These are phyloP conservation scores for Calonectria montana DNA, from an alignment of 2,329 filamentous ascomycete species.

Conservation along the genomic window DNA sequence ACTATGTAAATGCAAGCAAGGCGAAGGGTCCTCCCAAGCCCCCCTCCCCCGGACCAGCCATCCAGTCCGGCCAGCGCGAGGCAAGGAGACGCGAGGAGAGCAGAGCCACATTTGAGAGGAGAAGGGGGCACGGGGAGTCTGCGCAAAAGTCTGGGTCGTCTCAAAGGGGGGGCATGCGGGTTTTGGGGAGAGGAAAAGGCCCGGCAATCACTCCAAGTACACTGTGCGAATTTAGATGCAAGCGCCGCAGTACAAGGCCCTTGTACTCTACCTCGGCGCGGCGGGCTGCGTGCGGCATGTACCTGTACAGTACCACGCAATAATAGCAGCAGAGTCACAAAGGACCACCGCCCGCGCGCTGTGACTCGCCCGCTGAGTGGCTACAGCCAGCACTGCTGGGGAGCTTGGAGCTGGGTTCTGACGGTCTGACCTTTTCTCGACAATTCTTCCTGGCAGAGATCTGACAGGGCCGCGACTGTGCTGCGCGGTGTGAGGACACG, in stretches of 20 bases:
- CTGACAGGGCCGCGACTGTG: conserved; percentile 19
- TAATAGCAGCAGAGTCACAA: conserved; percentile 40
- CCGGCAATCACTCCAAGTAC: conserved; percentile 43
- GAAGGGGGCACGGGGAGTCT: conserved; percentile 11
- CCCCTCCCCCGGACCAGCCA: not conserved
- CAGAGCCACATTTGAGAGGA: conserved; percentile 20
- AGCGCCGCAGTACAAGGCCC: conserved; percentile 44
- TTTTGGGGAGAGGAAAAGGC: conserved; percentile 25
- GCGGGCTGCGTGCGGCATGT: conserved; percentile 46
- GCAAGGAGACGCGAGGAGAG: conserved; percentile 5
- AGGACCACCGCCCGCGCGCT: conserved; percentile 33
- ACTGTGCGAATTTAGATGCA: conserved; percentile 46
- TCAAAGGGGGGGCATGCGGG: conserved; percentile 41
- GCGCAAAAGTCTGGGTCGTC: conserved; percentile 6
- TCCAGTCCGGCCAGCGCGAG: not conserved
- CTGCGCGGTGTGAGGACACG: not conserved
- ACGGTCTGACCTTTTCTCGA: conserved; percentile 32
- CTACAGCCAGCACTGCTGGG: conserved; percentile 29
- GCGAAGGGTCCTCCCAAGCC: conserved; percentile 6
- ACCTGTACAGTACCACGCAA: conserved; percentile 54
- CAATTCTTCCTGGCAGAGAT: conserved; percentile 15
- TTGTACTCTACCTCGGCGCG: conserved; percentile 52
- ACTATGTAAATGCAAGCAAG: conserved; percentile 20
- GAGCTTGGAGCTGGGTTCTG: conserved; percentile 33
- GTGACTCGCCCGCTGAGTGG: conserved; percentile 36